phyloP scores from a whole-genome alignment of 140 eudicot species.

The Oenanthe javanica region DNA sequence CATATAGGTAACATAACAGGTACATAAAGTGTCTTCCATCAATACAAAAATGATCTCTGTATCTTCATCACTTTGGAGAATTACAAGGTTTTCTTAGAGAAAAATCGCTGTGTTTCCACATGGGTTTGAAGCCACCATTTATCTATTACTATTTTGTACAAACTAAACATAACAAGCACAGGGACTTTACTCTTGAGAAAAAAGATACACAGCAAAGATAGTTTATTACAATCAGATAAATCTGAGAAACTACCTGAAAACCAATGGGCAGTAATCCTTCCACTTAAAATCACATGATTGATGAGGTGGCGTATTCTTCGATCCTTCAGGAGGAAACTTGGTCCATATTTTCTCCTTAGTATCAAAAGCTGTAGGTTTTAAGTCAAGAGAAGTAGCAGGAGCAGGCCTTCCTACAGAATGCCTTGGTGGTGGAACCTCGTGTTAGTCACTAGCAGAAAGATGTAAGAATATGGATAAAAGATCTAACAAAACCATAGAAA shows the following conservation, averaged over 20 bases:
- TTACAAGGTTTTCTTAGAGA: neutral
- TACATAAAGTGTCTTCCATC: neutral
- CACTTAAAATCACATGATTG: constrained; percentile 85
- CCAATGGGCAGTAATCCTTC: constrained; percentile 87
- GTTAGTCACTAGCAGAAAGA: constrained; percentile 21
- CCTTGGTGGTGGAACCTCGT: constrained; percentile 37
- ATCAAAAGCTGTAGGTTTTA: constrained; percentile 76
- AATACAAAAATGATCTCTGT: neutral
- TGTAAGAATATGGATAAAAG: constrained; percentile 2
- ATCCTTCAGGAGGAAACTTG: constrained; percentile 78
- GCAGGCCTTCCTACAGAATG: constrained; percentile 96
- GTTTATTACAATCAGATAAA: neutral
- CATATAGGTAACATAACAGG: neutral
- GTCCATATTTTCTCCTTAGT: constrained; percentile 86
- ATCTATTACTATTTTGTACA: neutral
- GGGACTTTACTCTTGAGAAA: neutral
- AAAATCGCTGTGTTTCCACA: neutral
- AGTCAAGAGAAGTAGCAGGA: constrained; percentile 54
- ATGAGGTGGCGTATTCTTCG: constrained; percentile 91
- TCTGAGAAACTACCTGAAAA: constrained; percentile 58
- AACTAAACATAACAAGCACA: neutral
- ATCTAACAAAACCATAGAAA: constrained; percentile 1
- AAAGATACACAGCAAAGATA: neutral
- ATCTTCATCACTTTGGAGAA: neutral
- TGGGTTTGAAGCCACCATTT: neutral